Base-by-base conservation (phyloP, 2,329 filamentous ascomycete genomes). In the Fusarium dimerum region DNA sequence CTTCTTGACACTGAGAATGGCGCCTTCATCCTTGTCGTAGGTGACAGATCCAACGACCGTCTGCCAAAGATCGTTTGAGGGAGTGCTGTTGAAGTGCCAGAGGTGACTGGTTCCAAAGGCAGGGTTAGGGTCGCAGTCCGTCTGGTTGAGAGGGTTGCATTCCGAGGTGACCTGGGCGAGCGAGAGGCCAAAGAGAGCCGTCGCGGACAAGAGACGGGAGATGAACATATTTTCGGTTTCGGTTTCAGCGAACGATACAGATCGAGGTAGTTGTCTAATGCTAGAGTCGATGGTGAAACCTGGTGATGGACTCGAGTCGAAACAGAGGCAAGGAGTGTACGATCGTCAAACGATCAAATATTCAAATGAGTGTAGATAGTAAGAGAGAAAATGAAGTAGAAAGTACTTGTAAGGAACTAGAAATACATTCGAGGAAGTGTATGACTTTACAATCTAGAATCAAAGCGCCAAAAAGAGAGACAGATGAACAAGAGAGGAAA, bases 61-160 rank as follows among this genome's bases (percentile, higher is more conserved):
- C 60, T 88, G 85, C 84, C 87, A 93, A 26, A 85, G 75, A 40
- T 78, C 76, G n/a, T 71, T 72, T 38, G 76, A 80, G 52, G 80
- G 87, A 43, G 78, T 85, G 29, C 67, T 62, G 67, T 88, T 89
- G 76, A 90, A 90, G 67, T 80, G 69, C 72, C 84, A 88, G 43
- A 75, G 76, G 70, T 86, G 78, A 32, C 78, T 69, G 47, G 83
- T 83, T 50, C 86, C 84, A 16, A 96, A 80, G 12, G 89, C 92
- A 2, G 84, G 78, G 69, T 94, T 82, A 40, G 84, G 70, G 2
- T 88, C 84, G 69, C 92, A 96, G 59, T 76, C 72, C 41, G 80
- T 84, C 54, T 75, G 72, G 59, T 91, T 81, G 65, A 87, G 78
- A 6, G 93, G 92, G 67, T 95, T 86, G 77, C 92, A 97, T 40